Base-by-base conservation (phyloP, 257 asterid species). In the Datura wrightii region DNA sequence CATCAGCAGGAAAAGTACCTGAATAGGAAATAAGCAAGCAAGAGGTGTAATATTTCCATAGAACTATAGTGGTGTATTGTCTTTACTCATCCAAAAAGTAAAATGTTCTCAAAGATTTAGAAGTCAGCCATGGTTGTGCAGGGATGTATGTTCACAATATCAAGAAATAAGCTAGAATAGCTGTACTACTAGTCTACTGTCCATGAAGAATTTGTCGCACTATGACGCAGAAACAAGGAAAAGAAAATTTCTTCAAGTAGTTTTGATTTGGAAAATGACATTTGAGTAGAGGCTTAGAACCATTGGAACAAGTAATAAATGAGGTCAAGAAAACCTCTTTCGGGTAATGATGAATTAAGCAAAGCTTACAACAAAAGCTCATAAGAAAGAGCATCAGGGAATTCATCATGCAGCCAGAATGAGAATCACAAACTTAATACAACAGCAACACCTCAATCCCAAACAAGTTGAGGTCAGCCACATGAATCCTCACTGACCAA, bases 1-100 rank as follows among this genome's bases (percentile, higher is more conserved):
- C 65, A 83, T 36, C 85, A 76, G 81, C 42, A 76, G 81, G 59
- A 76, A 76, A 76, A 50, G 81, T 76, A 76, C 14, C 60, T 19
- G 81, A 31, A 76, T 6, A 24, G 15, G 31, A 76, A 76, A 76
- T 76, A 76, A 76, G 81, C 44, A 76, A 50, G 81, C 81, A 76
- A 48, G 81, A 13, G 3, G 14, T 24, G 13, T 31, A 76, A 24
- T 76, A 76, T 76, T 76, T 76, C 44, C 59, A 24, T 50, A 48
- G 31, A 76, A 48, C 46, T 24, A 52, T 31, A 76, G 24, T 24
- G 14, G 50, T 76, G 80, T 76, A 50, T 76, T 48, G n/a, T 31
- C 24, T 13, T 19, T 76, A 31, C 62, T 50, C 59, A 50, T 76
- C 44, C 62, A 74, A 46, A 72, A 46, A 72, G 80, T 46, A 46